Conservation (phyloP, 2,329 filamentous ascomycete species). For the Botrytis galanthina region DNA sequence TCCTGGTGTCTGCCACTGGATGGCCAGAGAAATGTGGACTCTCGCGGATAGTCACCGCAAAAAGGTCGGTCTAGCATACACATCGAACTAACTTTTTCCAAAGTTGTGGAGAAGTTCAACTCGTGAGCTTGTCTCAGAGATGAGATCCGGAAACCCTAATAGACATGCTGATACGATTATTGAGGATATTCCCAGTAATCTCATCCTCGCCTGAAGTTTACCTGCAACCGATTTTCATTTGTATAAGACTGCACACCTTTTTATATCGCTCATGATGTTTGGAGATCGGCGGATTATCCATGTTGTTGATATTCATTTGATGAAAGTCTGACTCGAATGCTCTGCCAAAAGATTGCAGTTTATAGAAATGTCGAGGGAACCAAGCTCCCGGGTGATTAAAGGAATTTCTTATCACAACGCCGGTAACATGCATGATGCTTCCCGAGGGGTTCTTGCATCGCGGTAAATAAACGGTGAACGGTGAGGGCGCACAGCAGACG, state of each 20-base stretch:
- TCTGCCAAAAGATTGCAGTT: conserved; percentile 11
- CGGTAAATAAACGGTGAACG: neutral
- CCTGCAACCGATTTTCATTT: conserved; percentile 2
- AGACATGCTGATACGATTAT: neutral
- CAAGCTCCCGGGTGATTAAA: no score
- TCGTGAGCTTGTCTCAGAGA: conserved; percentile 8
- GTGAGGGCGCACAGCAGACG: neutral
- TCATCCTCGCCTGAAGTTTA: neutral
- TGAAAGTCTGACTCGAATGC: neutral
- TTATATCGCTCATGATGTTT: neutral
- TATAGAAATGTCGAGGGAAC: neutral
- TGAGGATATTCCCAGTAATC: neutral
- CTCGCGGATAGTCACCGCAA: conserved; percentile 5
- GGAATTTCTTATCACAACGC: neutral
- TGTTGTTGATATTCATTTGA: conserved; percentile 19
- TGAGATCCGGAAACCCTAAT: neutral
- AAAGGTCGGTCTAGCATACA: conserved; percentile 8
- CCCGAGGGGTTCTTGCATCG: conserved; percentile 10
- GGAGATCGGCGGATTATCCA: conserved; percentile 5
- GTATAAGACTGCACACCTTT: neutral
- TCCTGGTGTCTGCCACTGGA: neutral
- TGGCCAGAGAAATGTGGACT: conserved; percentile 13
- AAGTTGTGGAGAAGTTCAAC: neutral
- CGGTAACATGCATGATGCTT: conserved; percentile 9
- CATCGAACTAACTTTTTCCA: neutral